Evolutionary conservation across 176 grass and related monocot genomes (phyloP).

Genomic region (Oryza glumipatula): DNA sequence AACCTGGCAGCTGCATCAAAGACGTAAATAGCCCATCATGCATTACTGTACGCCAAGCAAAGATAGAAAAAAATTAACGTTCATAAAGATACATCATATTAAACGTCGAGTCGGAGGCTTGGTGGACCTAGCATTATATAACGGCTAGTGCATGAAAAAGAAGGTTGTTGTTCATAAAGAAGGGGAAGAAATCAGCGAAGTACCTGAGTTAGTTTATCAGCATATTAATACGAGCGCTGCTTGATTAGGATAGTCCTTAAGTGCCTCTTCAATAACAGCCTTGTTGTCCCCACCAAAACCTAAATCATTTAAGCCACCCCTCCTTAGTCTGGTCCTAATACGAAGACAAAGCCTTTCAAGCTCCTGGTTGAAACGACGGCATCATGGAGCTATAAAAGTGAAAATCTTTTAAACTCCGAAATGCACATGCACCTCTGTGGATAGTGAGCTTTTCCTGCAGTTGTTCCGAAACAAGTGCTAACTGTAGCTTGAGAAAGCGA

Average conservation of each 20-base stretch:
- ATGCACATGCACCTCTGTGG: background rate
- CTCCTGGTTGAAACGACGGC: background rate
- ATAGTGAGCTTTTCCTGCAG: background rate
- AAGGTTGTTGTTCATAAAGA: too few relatives aligned
- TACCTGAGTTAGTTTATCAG: too few relatives aligned
- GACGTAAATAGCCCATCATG: too few relatives aligned
- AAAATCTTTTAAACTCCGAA: background rate
- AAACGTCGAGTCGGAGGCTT: too few relatives aligned
- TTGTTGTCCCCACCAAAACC: background rate
- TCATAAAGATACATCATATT: too few relatives aligned
- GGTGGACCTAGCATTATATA: too few relatives aligned
- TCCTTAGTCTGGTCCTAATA: background rate
- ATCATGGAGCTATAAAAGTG: background rate
- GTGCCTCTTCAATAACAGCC: background rate
- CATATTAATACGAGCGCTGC: background rate
- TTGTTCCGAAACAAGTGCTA: accelerated
- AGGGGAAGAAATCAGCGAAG: too few relatives aligned
- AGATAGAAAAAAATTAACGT: too few relatives aligned
- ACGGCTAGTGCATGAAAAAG: too few relatives aligned
- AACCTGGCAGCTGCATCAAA: too few relatives aligned
- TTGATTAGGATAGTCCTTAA: background rate
- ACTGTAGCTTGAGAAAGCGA: background rate
- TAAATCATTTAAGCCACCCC: background rate
- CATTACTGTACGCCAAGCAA: too few relatives aligned
- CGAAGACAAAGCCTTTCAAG: background rate